Evolutionary conservation across 768 basidiomycete species (phyloP), one percentile per base, ranked within the genome.

Genomic region (Boletus rubescentipes): DNA sequence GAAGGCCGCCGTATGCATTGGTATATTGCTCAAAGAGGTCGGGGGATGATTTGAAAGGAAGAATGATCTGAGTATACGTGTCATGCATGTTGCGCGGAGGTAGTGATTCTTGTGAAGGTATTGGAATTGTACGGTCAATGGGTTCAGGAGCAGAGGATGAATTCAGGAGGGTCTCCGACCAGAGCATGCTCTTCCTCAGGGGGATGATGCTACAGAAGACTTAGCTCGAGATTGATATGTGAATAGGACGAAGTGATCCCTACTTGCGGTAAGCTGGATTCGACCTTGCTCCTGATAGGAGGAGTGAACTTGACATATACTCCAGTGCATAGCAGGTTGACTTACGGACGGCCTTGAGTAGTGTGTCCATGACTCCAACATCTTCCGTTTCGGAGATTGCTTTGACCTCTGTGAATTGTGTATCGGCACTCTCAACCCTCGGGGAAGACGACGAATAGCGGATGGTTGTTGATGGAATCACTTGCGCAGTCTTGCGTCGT

Each of bases 1-100:
- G 79, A 56, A 89, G 83, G 16, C 86, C 84, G 16, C 88, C 88
- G 23, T 77, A 76, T 0, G 85, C 85, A 62, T 88, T 89, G 8
- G 80, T 85, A 61, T 89, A 89, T 54, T 82, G 77, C 60, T 89
- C 88, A 21, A 87, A 72, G 12, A 86, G 69, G 49, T 78, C 68
- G 0, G 82, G 76, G 15, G 79, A 79, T 1, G 83, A 83, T 2
- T 76, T 77, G 65, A 89, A 89, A 2, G 85, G 85, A 18, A 90
- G 77, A 9, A 79, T 60, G 6, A 86, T 66, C 64, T 89, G 84
- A 35, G 83, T 77, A 62, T 89, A 89, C 1, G 86, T 88, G 61
- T 89, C 86, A 46, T 83, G 74, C 87, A 89, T 90, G 46, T 75
- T 69, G 9, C 86, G 75, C 8, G 81, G 78, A 12, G 70, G 63